Base-by-base conservation (phyloP, 2,329 filamentous ascomycete genomes). In the Tympanopsis confertula region DNA sequence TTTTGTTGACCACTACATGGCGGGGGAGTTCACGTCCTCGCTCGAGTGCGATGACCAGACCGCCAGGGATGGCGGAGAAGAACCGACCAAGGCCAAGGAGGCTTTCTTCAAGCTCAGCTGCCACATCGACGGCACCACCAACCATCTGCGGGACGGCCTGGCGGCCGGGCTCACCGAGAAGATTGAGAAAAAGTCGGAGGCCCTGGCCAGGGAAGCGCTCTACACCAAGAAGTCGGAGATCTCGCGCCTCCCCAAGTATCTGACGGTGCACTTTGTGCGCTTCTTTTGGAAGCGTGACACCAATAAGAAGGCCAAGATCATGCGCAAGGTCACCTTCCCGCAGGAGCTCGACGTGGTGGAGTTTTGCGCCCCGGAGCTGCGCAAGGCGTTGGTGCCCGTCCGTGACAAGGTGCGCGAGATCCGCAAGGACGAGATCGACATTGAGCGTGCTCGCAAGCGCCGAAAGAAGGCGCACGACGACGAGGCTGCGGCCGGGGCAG, bases 261-360 rank as follows among this genome's bases (percentile, higher is more conserved):
- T 98, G 33, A 91, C 91, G 0, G 86, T 98, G 4, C 91, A 98
- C 60, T 94, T 98, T 57, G 85, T 98, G 40, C 86, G 91, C 45
- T 98, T 98, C 65, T 95, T 89, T 66, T 98, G 91, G 91, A 89
- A 94, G 55, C 78, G 82, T 35, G 86, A 94, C 48, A 87, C 86
- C 3, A 82, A 93, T 60, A 96, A 96, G 68, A 98, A 98, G 70
- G 88, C 89, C 47, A 98, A 98, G 71, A 98, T 98, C 50, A 89
- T 98, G 85, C 85, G 88, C 56, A 98, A 96, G 63, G 91, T 98
- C 40, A 89, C 86, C 0, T 98, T 98, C 56, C 89, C 89, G 5
- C 79, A 85, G 37, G 91, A 98, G 60, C 68, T 98, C 22, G 91
- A 98, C 52, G 78, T 86, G 26, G 79, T 94, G 17, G 91, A 98